Evolutionary conservation across 2,329 filamentous ascomycete genomes (phyloP), one percentile per base, ranked within the genome.

Genomic region (Cryphonectria parasitica): DNA sequence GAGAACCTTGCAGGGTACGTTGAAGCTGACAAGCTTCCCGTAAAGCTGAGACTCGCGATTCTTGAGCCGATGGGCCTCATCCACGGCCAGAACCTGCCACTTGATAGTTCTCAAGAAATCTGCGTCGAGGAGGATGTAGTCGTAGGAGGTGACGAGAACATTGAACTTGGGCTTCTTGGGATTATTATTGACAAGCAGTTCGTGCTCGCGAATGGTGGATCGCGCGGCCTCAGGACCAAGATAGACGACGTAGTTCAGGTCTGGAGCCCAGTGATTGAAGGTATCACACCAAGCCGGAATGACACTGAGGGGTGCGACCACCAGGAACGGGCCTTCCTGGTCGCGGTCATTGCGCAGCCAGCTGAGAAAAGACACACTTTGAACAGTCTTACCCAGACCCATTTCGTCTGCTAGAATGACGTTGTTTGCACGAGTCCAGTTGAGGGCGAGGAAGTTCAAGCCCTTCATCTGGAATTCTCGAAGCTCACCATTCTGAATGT

Each of bases 251-350:
- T 98, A 98, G 80, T 99, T 98, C 73, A 98, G 82, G 78, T 98
- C 95, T 0, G 96, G 96, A 2, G 96, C 91, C 96, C 96, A 99
- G 74, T 92, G 86, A 80, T 98, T 96, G 81, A 99, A 98, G 0
- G 96, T 99, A 77, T 99, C 96, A 62, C 94, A 96, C 96, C 96
- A 99, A 2, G 96, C 94, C 8, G 96, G 95, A 83, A 99, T 97
- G 64, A 97, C 97, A 72, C 95, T 98, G 34, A 99, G 87, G 39
- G 96, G 96, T 10, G 97, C 96, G n/a, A 98, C 94, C 71, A 98
- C 95, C 60, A 99, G 89, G 78, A 98, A 98, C 0, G 96, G 96
- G 0, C 96, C 96, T 80, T 98, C 93, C 79, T 99, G 96, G 65
- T 87, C 87, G 75, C 95, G 90, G 71, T 94, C 90, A 81, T 98